A percentile compares a stretch with the other conserved stretches of the same genome.
phyloP scores from a whole-genome alignment of 2,329 filamentous ascomycete species.

The Calonectria hawksworthii region DNA sequence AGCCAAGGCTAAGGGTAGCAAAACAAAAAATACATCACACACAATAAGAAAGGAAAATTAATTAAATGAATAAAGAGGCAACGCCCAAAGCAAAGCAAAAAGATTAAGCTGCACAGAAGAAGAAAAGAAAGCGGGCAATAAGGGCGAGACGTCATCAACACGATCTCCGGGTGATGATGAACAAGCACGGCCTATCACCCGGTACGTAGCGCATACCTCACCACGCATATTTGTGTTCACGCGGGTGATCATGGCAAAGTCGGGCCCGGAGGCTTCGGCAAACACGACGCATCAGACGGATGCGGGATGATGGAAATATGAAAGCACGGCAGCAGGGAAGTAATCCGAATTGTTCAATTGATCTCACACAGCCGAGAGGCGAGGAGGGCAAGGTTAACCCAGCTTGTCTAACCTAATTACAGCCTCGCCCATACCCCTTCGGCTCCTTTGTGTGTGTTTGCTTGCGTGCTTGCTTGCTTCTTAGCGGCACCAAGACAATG shows the following conservation, averaged over 20 bases:
- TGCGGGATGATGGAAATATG: conserved; percentile 12
- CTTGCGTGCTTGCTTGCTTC: background rate
- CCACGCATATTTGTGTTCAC: conserved; percentile 1
- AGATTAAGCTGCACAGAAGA: background rate
- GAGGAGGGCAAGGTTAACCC: conserved; percentile 11
- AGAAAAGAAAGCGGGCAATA: background rate
- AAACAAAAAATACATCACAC: background rate
- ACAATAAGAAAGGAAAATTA: background rate
- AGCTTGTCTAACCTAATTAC: conserved; percentile 29
- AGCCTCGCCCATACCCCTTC: conserved; percentile 12
- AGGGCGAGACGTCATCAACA: background rate
- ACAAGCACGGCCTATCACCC: background rate
- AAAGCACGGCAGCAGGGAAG: conserved; percentile 33
- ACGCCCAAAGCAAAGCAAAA: background rate
- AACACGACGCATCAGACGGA: background rate
- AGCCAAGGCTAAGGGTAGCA: background rate
- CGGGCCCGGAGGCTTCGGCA: conserved; percentile 22
- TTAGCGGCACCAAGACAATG: background rate
- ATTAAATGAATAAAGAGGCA: background rate
- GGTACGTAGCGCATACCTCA: conserved; percentile 2
- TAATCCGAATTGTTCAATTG: conserved; percentile 17
- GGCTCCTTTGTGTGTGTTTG: background rate
- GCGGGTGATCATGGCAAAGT: background rate
- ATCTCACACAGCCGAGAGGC: background rate
- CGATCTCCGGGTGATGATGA: background rate